Base-by-base conservation (phyloP, 1,139 yeast species). In the Blastobotrys malaysiensis region DNA sequence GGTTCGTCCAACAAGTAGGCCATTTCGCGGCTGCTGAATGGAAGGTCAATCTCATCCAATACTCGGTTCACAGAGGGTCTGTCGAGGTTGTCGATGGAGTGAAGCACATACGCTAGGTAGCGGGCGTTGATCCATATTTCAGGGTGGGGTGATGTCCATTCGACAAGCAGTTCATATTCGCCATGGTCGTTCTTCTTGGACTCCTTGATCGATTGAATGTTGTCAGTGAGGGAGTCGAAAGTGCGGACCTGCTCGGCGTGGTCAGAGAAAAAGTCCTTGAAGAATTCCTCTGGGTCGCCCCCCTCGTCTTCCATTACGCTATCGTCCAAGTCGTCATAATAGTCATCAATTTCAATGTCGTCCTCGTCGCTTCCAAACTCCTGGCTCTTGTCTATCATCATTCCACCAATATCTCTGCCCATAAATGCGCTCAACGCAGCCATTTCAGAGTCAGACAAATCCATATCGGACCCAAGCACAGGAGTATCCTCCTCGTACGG, bases 251-350 rank as follows among this genome's bases (percentile, higher is more conserved):
- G 36, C 16, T 46, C 39, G n/a, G 9, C 48, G 2, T 3, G 1
- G 9, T 5, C 16, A 6, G 22, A 24, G 14, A 21, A 45, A 7
- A 45, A 26, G 21, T 46, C 48, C 2, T 46, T 22, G 46, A n/a
- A n/a, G 14, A 44, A 16, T 3, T 19, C 9, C 13, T 31, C 46
- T 5, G 36, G 22, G 2, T 22, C 27, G 19, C 47, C 36, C 6
- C 5, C 49, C 27, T 14, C 46, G 19, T 50, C 54, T 43, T 48
- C 50, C 27, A 18, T 51, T 7, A 31, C 47, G n/a, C 20, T 46
- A 11, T 26, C 48, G 49, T 50, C 54, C 2, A 31, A 45, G 5
- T 43, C 48, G 13, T 13, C 45, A 14, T 31, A 31, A 21, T 18
- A 11, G 45, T 18, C 22, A 5, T 27, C 49, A 27, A 21, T n/a